Evolutionary conservation across 257 asterid species (phyloP).

Genomic region (Fraxinus anomala): DNA sequence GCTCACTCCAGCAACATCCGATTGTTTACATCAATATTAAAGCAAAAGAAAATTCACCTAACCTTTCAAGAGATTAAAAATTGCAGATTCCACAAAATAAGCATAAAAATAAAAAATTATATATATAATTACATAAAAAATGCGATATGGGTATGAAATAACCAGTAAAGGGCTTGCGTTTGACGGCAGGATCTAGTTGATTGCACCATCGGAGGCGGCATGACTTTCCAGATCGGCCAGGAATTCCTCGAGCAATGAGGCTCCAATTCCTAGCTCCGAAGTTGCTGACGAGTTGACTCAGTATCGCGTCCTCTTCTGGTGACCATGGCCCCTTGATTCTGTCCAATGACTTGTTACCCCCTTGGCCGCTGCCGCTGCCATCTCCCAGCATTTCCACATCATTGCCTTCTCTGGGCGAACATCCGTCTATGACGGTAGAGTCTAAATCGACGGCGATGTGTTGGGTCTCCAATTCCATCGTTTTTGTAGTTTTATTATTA

Average conservation of each 20-base stretch:
- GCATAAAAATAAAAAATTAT: not conserved
- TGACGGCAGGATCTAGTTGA: conserved; percentile 85
- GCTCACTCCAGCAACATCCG: not conserved
- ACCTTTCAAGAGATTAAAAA: not conserved
- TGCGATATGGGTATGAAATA: conserved; percentile 9
- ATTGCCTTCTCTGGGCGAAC: conserved; percentile 11
- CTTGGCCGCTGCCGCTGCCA: conserved; percentile 33
- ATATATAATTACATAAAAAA: not conserved
- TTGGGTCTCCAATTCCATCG: not conserved
- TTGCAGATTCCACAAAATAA: not conserved
- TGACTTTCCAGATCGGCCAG: conserved; percentile 89
- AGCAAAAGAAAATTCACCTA: not conserved
- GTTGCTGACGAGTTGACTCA: conserved; percentile 61
- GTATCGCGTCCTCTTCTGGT: conserved; percentile 73
- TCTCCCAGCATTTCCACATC: conserved; percentile 37
- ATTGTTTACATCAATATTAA: not conserved
- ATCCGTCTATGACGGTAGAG: not conserved
- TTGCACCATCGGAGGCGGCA: conserved; percentile 97
- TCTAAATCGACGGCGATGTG: not conserved
- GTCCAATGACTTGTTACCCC: conserved; percentile 44
- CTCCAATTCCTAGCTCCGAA: conserved; percentile 92
- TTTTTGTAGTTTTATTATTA: not conserved
- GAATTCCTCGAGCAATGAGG: conserved; percentile 79
- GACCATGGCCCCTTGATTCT: conserved; percentile 96
- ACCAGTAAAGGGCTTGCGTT: conserved; percentile 88